Evolutionary conservation across 192 early-diverging fungal species (phyloP).

Genomic region (Coemansia sp.): DNA sequence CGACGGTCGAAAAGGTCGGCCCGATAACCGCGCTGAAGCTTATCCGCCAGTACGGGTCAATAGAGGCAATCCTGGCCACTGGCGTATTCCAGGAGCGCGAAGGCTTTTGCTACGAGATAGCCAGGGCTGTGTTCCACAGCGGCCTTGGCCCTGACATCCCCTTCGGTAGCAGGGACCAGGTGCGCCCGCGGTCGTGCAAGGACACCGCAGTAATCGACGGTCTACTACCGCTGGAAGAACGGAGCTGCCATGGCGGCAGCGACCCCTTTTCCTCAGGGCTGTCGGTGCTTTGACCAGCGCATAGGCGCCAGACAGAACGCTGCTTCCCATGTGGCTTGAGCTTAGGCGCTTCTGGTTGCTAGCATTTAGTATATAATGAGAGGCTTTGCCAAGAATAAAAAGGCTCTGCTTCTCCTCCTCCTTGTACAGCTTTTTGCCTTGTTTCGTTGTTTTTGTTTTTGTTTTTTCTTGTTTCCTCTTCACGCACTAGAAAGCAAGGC

Average conservation of each 20-base stretch:
- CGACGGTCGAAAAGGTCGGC: slow-evolving; percentile 65
- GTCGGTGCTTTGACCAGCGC: slow-evolving; percentile 6
- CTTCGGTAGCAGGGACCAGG: slow-evolving; percentile 17
- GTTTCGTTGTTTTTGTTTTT: not conserved
- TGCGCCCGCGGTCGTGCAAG: not conserved
- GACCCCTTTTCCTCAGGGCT: slow-evolving; percentile 36
- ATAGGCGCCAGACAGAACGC: not conserved
- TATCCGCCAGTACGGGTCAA: slow-evolving; percentile 60
- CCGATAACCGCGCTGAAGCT: slow-evolving; percentile 62
- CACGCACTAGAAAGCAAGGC: too few relatives aligned
- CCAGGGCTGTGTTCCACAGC: slow-evolving; percentile 42
- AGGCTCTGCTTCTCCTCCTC: not conserved
- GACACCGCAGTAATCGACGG: slow-evolving; percentile 10
- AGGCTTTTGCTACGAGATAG: slow-evolving; percentile 37
- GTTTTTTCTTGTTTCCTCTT: not conserved
- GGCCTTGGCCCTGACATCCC: slow-evolving; percentile 6
- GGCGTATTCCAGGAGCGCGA: slow-evolving; percentile 37
- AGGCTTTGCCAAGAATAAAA: not conserved
- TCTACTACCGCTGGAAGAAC: slow-evolving; percentile 21
- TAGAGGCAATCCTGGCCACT: slow-evolving; percentile 59
- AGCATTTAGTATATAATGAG: not conserved
- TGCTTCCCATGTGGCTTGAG: not conserved
- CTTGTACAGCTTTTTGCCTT: slow-evolving; percentile 11
- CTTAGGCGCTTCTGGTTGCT: not conserved
- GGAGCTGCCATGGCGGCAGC: not conserved